A percentile compares a stretch with the other conserved stretches of the same genome.
Conservation (phyloP, 495 filamentous ascomycete genomes). For the Choiromyces venosus region DNA sequence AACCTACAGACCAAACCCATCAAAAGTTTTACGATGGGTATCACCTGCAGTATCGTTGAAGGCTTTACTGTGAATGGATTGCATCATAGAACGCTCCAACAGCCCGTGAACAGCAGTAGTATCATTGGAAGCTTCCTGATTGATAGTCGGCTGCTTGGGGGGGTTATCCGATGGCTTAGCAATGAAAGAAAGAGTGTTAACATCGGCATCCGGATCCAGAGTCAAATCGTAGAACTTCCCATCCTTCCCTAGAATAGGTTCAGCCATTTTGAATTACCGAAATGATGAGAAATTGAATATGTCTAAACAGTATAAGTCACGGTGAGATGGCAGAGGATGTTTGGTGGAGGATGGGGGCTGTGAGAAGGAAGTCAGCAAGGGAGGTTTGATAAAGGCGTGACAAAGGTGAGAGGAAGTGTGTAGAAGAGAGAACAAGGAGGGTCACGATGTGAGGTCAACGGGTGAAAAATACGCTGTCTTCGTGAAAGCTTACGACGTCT, state of each 20-base stretch:
- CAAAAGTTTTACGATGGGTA: slow-evolving; percentile 56
- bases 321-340: background rate
- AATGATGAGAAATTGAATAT: background rate
- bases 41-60: background rate
- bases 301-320: background rate
- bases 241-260: background rate
- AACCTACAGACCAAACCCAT: slow-evolving; percentile 76
- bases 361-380: background rate
- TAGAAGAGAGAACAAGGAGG: background rate
- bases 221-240: background rate
- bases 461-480: background rate
- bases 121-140: background rate
- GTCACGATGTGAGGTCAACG: background rate
- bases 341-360: background rate
- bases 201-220: background rate
- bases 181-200: background rate
- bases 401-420: background rate
- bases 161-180: background rate
- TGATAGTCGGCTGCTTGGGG: background rate
- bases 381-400: background rate
- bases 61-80: background rate
- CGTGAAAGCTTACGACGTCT: background rate
- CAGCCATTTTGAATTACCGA: background rate
- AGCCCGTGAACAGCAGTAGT: background rate
- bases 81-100: background rate